Evolutionary conservation across 2,329 filamentous ascomycete species (phyloP).

Genomic region (Aureobasidium pullulans): DNA sequence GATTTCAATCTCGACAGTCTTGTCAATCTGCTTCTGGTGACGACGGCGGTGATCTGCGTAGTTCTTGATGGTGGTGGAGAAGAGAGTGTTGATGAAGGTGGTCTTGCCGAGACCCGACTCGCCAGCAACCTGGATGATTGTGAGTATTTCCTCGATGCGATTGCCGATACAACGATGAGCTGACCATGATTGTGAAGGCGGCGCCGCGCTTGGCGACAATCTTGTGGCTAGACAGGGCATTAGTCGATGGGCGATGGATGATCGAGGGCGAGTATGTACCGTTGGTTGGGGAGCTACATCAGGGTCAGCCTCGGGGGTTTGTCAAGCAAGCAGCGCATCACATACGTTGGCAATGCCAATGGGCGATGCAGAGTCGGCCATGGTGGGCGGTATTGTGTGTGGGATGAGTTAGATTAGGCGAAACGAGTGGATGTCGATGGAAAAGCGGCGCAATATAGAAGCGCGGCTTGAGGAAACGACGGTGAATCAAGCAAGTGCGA

Average conservation of each 20-base stretch:
- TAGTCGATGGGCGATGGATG: conserved; percentile 26
- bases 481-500: background rate
- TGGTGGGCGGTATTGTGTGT: conserved; percentile 27
- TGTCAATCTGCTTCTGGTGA: conserved; percentile 98
- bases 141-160: conserved; percentile 21
- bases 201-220: conserved; percentile 80
- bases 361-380: conserved; percentile 59
- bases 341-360: conserved; percentile 69
- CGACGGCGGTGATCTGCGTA: conserved; percentile 99
- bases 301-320: conserved; percentile 28
- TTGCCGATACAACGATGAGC: conserved; percentile 19
- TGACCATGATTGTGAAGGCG: conserved; percentile 98
- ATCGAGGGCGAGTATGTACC: conserved; percentile 37
- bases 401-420: background rate
- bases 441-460: background rate
- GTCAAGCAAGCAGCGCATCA: conserved; percentile 21
- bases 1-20: conserved; percentile 99
- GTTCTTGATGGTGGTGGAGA: conserved; percentile 99
- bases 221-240: conserved; percentile 50
- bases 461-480: conserved; percentile 3
- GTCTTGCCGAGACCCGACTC: conserved; percentile 99
- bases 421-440: background rate
- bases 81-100: conserved; percentile 99
- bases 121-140: conserved; percentile 69
- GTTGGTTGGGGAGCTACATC: conserved; percentile 59